Conservation (phyloP, 176 grass and related monocot species). For the Juncus inflexus region DNA sequence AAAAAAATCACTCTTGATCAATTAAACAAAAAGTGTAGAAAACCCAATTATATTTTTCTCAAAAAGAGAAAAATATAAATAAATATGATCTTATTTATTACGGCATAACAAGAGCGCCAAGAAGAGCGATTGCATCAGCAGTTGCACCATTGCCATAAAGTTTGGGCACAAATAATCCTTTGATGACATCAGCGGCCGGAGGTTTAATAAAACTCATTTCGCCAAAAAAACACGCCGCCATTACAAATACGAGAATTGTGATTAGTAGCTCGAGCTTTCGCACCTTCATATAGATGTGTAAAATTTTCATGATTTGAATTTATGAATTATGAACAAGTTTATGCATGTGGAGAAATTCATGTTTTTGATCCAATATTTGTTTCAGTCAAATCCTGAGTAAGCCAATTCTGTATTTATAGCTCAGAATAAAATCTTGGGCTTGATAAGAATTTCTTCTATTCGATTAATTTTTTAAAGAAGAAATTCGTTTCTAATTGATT, state of each 20-base stretch:
- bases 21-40: too few species aligned
- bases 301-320: not conserved
- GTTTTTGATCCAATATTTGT: too few species aligned
- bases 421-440: too few species aligned
- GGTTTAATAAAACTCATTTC: conserved; percentile 53
- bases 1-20: not conserved
- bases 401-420: too few species aligned
- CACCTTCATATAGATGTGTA: conserved; percentile 29
- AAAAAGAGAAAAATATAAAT: too few species aligned
- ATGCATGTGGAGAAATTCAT: too few species aligned
- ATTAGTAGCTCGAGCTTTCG: conserved; percentile 62
- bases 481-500: too few species aligned
- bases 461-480: too few species aligned
- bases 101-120: conserved; percentile 67
- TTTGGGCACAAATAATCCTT: conserved; percentile 66
- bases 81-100: conserved; percentile 24
- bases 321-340: not conserved
- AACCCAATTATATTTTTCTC: too few species aligned
- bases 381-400: too few species aligned
- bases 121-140: conserved; percentile 47
- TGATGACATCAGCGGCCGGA: conserved; percentile 38
- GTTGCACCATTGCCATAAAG: conserved; percentile 42
- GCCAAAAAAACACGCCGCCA: conserved; percentile 63
- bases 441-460: too few species aligned
- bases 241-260: conserved; percentile 44